Conservation (phyloP, 2,329 filamentous ascomycete genomes). For the Xenoacremonium recifei region DNA sequence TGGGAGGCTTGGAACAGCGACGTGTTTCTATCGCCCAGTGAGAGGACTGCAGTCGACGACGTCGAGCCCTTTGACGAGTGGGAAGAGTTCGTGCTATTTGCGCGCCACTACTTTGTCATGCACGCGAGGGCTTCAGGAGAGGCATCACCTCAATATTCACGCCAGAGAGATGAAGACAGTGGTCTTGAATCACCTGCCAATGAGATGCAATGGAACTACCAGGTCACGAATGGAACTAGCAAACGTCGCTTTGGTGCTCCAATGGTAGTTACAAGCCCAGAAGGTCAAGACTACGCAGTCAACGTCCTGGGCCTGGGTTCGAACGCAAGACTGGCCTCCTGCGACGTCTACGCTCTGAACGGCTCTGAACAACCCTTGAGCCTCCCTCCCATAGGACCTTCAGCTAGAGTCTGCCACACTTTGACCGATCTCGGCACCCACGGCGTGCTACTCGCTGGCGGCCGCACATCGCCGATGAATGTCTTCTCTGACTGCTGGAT, state of each 20-base stretch:
- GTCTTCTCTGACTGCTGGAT: conserved; percentile 76
- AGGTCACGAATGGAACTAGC: no score
- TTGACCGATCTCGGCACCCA: conserved; percentile 61
- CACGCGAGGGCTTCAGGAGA: conserved; percentile 44
- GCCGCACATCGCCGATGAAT: conserved; percentile 71
- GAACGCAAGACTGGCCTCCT: conserved; percentile 46
- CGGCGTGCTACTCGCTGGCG: conserved; percentile 69
- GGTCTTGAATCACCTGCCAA: conserved; percentile 1
- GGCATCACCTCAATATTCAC: not conserved
- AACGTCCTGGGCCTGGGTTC: conserved; percentile 45
- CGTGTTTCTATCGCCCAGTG: conserved; percentile 58
- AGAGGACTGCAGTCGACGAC: conserved; percentile 62
- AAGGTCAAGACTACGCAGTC: conserved; percentile 43
- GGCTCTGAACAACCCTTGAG: conserved; percentile 17
- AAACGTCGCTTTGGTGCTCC: conserved; percentile 61
- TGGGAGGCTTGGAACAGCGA: conserved; percentile 81
- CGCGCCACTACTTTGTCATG: conserved; percentile 79
- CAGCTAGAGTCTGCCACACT: conserved; percentile 69
- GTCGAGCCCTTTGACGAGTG: conserved; percentile 91
- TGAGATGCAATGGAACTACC: no score
- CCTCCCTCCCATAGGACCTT: conserved; percentile 30
- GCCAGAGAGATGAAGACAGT: not conserved
- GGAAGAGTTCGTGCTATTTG: conserved; percentile 89
- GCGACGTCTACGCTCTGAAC: conserved; percentile 45
- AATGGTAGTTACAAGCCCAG: conserved; percentile 37